phyloP scores from a whole-genome alignment of 1,139 yeast species.

The Hyphopichia buzzinii region DNA sequence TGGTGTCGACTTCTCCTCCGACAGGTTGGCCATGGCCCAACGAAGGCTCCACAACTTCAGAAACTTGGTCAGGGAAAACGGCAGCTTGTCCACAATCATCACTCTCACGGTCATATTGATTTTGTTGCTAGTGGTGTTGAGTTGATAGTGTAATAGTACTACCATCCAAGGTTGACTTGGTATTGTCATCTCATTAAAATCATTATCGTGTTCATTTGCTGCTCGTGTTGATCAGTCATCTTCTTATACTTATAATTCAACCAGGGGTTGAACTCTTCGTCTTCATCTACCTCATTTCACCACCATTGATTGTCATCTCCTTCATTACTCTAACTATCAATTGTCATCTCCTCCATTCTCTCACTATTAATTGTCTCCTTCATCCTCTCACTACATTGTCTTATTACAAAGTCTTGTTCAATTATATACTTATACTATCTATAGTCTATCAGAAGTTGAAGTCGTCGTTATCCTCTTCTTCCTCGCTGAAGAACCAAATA shows the following conservation, averaged over 20 bases:
- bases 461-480: conserved; percentile 54
- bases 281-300: no score
- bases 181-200: no score
- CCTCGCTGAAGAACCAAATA: conserved; percentile 64
- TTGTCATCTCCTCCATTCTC: no score
- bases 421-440: no score
- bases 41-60: conserved; percentile 54
- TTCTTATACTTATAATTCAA: no score
- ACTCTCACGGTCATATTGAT: conserved; percentile 59
- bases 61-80: conserved; percentile 60
- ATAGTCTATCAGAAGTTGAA: conserved; percentile 35
- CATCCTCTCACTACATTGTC: not conserved
- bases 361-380: no score
- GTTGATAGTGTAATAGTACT: conserved; percentile 22
- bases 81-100: conserved; percentile 70
- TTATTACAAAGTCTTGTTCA: not conserved
- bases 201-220: no score
- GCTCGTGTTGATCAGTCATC: no score
- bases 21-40: conserved; percentile 54
- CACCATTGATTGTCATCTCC: no score
- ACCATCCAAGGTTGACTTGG: no score
- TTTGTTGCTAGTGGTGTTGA: conserved; percentile 56
- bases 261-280: no score
- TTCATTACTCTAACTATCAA: no score
- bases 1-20: conserved; percentile 57